Evolutionary conservation across 2,329 filamentous ascomycete genomes (phyloP).

Genomic region (Bipolaris bicolor): DNA sequence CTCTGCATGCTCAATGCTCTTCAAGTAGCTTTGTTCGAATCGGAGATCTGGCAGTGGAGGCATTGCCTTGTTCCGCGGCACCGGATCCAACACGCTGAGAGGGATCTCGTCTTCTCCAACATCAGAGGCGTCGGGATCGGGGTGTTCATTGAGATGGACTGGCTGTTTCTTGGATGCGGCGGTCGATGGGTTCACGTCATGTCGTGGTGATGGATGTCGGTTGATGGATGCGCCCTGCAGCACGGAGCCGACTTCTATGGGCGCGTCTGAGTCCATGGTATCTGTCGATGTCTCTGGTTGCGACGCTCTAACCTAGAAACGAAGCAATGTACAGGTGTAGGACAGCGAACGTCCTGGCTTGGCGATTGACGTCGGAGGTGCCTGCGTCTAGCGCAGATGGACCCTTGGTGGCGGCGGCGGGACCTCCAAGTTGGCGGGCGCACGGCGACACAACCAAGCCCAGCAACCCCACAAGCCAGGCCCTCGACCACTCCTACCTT

Average conservation of each 20-base stretch:
- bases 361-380: conserved; percentile 33
- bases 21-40: conserved; percentile 97
- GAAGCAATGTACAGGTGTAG: conserved; percentile 10
- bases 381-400: conserved; percentile 23
- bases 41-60: conserved; percentile 81
- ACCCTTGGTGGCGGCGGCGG: conserved; percentile 25
- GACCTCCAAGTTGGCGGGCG: conserved; percentile 22
- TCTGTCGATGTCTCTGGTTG: background rate
- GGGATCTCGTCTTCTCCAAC: conserved; percentile 72
- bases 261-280: conserved; percentile 62
- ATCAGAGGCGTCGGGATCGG: conserved; percentile 54
- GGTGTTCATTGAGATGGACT: conserved; percentile 53
- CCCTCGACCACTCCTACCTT: conserved; percentile 21
- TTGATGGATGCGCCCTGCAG: conserved; percentile 83
- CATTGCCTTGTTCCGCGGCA: conserved; percentile 63
- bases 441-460: conserved; percentile 6
- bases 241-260: conserved; percentile 74
- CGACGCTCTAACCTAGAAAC: background rate
- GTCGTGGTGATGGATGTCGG: conserved; percentile 69
- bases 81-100: conserved; percentile 65
- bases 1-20: conserved; percentile 81
- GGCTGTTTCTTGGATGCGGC: conserved; percentile 71
- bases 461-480: conserved; percentile 27
- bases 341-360: conserved; percentile 28
- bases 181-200: conserved; percentile 83